Evolutionary conservation across 148 eudicot genomes (phyloP).

Genomic region (Nepenthes gracilis): DNA sequence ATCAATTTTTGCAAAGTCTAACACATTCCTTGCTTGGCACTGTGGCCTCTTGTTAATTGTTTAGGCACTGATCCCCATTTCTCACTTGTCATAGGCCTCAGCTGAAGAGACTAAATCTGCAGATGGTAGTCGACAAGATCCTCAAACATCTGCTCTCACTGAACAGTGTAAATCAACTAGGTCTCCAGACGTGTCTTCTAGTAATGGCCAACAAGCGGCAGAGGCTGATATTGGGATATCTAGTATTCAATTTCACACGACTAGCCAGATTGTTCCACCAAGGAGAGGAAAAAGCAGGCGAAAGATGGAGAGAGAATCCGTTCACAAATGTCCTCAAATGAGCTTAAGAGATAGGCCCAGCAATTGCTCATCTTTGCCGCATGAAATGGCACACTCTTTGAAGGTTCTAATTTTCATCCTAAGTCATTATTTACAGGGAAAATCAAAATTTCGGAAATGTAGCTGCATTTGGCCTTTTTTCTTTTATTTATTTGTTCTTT

Average conservation of each 20-base stretch:
- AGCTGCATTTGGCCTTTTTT: not conserved
- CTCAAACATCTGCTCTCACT: constrained; percentile 3
- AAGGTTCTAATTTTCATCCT: constrained; percentile 14
- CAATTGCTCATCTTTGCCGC: constrained; percentile 8
- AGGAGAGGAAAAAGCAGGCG: constrained; percentile 16
- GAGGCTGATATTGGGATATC: constrained; percentile 22
- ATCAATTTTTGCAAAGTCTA: too few species aligned
- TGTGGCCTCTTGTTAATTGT: not conserved
- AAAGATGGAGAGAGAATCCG: constrained; percentile 13
- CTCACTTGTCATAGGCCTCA: constrained; percentile 9
- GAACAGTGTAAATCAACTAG: constrained; percentile 12
- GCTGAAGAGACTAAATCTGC: constrained; percentile 17
- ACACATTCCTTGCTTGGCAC: not conserved
- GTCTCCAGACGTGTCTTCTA: constrained; percentile 23
- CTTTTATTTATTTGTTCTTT: not conserved
- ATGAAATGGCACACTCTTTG: constrained; percentile 5
- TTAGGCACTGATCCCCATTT: not conserved
- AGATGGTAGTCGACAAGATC: constrained; percentile 11
- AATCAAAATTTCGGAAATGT: not conserved
- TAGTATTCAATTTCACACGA: constrained; percentile 9
- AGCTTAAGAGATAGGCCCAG: constrained; percentile 3
- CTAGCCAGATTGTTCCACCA: constrained; percentile 8
- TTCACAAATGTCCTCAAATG: not conserved
- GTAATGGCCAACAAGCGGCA: constrained; percentile 14
- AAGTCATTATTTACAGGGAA: not conserved